Evolutionary conservation across 2,329 filamentous ascomycete genomes (phyloP), one percentile per base, ranked within the genome.

Genomic region (Dryadomyces sulphureus): DNA sequence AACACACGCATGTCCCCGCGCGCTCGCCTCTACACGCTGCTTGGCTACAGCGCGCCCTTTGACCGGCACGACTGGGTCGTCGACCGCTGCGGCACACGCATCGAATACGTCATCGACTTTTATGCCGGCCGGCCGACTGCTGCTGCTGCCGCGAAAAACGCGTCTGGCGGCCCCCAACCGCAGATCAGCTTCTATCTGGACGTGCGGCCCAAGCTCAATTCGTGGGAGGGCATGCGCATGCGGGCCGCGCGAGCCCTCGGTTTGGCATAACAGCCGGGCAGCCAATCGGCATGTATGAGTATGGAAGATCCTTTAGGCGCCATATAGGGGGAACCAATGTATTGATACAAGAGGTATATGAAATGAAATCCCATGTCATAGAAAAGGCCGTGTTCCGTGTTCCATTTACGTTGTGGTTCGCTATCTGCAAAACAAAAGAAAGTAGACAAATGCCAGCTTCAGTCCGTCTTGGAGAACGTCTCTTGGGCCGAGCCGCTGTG

Each of bases 41-140:
- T 94, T 45, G 92, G 92, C n/a, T 96, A 94, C 62, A 81, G 83
- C 49, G 72, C 81, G 45, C 92, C 92, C 1, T 98, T 98, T 62
- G 92, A 98, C 65, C 73, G 92, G 24, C 92, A 98, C 62, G 92
- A 98, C 62, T 98, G 92, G 92, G 79, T 95, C 21, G 81, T 98
- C 32, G 89, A 98, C 64, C 73, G 92, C 44, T 96, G 92, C 59
- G 90, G 84, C 25, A 81, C 70, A 19, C 77, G 77, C 57, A 67
- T 98, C 42, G 92, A 96, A 56, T 98, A 98, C 60, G 83, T 98
- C 35, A 98, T 98, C 62, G 92, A 98, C 64, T 98, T 98, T 57
- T 98, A 98, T 60, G 79, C 87, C 5, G 92, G 92, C 0, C 68
- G 73, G 6, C 63, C 65, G 3, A 59, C 58, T 22, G 59, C 62